These are phyloP conservation scores for Scutellaria minor DNA, from an alignment of 257 asterid genomes.

Conservation along the genomic window DNA sequence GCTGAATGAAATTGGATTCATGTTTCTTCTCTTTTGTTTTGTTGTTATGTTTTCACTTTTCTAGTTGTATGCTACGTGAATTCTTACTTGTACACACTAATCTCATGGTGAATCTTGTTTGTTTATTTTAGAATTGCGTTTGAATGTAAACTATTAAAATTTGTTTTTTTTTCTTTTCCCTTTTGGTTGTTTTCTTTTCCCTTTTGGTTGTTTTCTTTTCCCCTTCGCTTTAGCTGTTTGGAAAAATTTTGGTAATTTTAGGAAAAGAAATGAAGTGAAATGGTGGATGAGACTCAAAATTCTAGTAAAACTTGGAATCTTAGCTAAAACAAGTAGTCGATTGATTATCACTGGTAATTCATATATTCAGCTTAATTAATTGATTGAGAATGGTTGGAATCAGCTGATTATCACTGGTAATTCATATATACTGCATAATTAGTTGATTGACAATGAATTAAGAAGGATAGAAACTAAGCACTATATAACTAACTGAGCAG, in stretches of 20 bases:
- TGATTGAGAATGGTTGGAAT: too few relatives aligned
- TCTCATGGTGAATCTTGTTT: background rate
- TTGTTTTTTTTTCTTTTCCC: too few relatives aligned
- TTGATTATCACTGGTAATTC: too few relatives aligned
- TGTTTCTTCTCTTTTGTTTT: background rate
- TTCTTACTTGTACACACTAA: background rate
- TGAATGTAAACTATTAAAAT: background rate
- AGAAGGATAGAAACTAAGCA: too few relatives aligned
- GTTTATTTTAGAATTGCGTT: slow-evolving; percentile 17
- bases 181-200: background rate
- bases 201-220: background rate
- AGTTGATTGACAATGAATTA: too few relatives aligned
- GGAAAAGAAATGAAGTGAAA: background rate
- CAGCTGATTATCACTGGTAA: too few relatives aligned
- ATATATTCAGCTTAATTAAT: too few relatives aligned
- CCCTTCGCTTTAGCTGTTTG: background rate
- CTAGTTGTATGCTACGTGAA: background rate
- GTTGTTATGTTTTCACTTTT: background rate
- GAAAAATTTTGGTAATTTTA: background rate
- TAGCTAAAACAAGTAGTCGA: too few relatives aligned
- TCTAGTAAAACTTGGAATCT: too few relatives aligned
- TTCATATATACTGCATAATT: too few relatives aligned
- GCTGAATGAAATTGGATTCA: slow-evolving; percentile 25
- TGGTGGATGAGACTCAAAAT: background rate
- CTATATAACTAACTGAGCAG: too few relatives aligned